These are phyloP conservation scores for Taiwanofungus camphoratus DNA, from an alignment of 1,284 basidiomycete genomes.

Conservation along the genomic window DNA sequence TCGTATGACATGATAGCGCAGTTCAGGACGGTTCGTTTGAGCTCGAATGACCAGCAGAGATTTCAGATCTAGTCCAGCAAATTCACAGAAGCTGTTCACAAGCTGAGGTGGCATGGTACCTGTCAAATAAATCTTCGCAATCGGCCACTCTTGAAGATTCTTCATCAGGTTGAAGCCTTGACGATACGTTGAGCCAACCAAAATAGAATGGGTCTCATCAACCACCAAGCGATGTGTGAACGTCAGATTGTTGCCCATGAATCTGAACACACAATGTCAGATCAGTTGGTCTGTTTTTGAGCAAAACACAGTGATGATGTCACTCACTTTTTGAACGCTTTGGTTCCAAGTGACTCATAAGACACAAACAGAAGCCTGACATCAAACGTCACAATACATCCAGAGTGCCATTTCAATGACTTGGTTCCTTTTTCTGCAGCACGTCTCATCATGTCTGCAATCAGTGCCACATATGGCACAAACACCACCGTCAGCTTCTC, in stretches of 20 bases:
- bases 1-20: not conserved
- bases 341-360: not conserved
- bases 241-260: not conserved
- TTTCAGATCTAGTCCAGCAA: not conserved
- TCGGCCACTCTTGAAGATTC: not conserved
- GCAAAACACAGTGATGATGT: not conserved
- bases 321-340: not conserved
- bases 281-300: no score
- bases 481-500: conserved; percentile 1
- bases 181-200: not conserved
- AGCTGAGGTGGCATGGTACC: not conserved
- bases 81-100: not conserved
- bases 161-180: not conserved
- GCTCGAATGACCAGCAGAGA: not conserved
- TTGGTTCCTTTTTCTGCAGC: not conserved
- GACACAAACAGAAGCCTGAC: not conserved
- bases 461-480: conserved; percentile 1
- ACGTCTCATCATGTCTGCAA: not conserved
- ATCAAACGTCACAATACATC: not conserved
- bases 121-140: not conserved
- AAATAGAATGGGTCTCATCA: not conserved
- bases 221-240: not conserved
- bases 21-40: not conserved
- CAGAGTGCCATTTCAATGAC: not conserved
- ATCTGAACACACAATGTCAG: not conserved